phyloP scores from a whole-genome alignment of 495 filamentous ascomycete genomes.

The Annulohypoxylon stygium region DNA sequence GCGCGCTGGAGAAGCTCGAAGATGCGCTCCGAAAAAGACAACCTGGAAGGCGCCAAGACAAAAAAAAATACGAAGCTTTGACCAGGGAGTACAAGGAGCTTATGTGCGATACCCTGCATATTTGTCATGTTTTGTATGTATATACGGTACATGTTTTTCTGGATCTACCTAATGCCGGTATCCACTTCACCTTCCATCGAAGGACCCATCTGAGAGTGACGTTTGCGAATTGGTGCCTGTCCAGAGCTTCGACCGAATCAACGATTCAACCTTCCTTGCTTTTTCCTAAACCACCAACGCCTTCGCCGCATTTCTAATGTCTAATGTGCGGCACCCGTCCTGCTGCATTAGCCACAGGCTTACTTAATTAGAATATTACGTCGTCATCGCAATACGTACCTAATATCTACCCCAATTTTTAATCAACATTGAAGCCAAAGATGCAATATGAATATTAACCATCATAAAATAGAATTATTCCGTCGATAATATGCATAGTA shows the following conservation, averaged over 20 bases:
- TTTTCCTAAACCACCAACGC: background rate
- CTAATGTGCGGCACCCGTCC: slow-evolving; percentile 17
- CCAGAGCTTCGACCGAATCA: slow-evolving; percentile 46
- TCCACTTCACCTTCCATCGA: slow-evolving; percentile 29
- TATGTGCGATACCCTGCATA: background rate
- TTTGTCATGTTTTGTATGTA: slow-evolving; percentile 15
- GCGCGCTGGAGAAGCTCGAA: slow-evolving; percentile 36
- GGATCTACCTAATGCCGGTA: slow-evolving; percentile 38
- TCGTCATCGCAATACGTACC: background rate
- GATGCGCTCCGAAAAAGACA: slow-evolving; percentile 42
- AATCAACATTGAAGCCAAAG: background rate
- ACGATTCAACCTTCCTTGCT: slow-evolving; percentile 12
- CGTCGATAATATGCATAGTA: too few relatives aligned
- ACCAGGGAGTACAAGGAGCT: slow-evolving; percentile 17
- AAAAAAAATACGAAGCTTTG: slow-evolving; percentile 43
- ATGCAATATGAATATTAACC: too few relatives aligned
- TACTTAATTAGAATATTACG: background rate
- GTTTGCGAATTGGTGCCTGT: slow-evolving; percentile 53
- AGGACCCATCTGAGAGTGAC: slow-evolving; percentile 47
- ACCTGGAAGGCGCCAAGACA: slow-evolving; percentile 29
- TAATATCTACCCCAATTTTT: background rate
- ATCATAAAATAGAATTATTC: too few relatives aligned
- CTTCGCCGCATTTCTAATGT: slow-evolving; percentile 39
- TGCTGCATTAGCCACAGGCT: slow-evolving; percentile 13
- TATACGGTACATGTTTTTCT: slow-evolving; percentile 33